Percentiles rank a stretch among this genome's conserved stretches.
phyloP scores from a whole-genome alignment of 495 filamentous ascomycete species.

The Aspergillus nidulans region DNA sequence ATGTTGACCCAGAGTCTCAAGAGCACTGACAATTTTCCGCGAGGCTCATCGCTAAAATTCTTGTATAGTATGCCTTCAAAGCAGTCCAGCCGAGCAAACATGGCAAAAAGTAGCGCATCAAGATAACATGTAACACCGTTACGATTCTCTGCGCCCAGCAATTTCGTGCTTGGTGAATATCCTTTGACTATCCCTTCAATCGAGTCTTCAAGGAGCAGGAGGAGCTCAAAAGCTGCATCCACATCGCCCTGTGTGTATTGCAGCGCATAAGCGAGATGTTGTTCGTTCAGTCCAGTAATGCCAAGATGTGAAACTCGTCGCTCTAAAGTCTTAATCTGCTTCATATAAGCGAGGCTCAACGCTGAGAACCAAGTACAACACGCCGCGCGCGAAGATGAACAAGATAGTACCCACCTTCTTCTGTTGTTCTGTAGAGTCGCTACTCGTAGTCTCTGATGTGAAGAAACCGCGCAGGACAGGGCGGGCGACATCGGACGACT shows the following conservation, averaged over 20 bases:
- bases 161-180: conserved; percentile 62
- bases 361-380: neutral
- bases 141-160: conserved; percentile 85
- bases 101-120: conserved; percentile 89
- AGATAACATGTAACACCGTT: conserved; percentile 85
- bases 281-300: conserved; percentile 31
- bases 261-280: conserved; percentile 68
- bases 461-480: conserved; percentile 35
- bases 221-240: conserved; percentile 69
- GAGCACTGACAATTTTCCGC: conserved; percentile 65
- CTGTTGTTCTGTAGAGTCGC: conserved; percentile 27
- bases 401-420: conserved; percentile 31
- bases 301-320: conserved; percentile 30
- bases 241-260: conserved; percentile 62
- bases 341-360: neutral
- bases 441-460: conserved; percentile 18
- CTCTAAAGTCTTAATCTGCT: conserved; percentile 36
- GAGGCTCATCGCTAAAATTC: conserved; percentile 58
- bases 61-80: conserved; percentile 89
- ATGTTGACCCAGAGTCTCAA: conserved; percentile 91
- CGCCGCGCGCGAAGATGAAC: neutral
- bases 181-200: conserved; percentile 73
- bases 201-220: conserved; percentile 71
- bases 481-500: conserved; percentile 25
- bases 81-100: conserved; percentile 85